phyloP scores from a whole-genome alignment of 2,329 filamentous ascomycete species.

The Monilinia vaccinii-corymbosi region DNA sequence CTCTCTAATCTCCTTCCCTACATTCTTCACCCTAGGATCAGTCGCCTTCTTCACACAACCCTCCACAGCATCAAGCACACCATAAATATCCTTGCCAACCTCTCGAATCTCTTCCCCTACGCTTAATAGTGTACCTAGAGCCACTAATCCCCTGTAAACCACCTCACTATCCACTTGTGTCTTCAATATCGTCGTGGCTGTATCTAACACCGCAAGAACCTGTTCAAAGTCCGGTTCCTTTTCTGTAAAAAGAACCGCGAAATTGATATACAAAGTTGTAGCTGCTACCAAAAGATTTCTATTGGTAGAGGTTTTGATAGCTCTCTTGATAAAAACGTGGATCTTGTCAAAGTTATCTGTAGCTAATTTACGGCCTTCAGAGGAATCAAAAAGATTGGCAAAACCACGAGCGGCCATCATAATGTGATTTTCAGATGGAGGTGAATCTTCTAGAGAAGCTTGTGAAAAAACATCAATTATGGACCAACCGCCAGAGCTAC shows the following conservation, averaged over 20 bases:
- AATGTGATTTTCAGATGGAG: conserved; percentile 65
- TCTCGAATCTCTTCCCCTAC: conserved; percentile 46
- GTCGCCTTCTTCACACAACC: conserved; percentile 43
- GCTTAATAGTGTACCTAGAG: conserved; percentile 66
- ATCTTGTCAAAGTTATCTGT: conserved; percentile 46
- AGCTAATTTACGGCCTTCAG: conserved; percentile 58
- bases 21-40: conserved; percentile 50
- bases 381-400: conserved; percentile 73
- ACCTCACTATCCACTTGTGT: conserved; percentile 71
- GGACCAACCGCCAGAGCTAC: conserved; percentile 43
- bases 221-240: conserved; percentile 32
- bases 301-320: conserved; percentile 59
- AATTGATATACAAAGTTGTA: conserved; percentile 77
- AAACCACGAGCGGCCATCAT: conserved; percentile 82
- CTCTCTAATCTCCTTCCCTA: conserved; percentile 46
- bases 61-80: conserved; percentile 38
- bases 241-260: conserved; percentile 59
- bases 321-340: conserved; percentile 41
- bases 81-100: conserved; percentile 48
- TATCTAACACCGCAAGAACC: conserved; percentile 41
- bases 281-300: conserved; percentile 76
- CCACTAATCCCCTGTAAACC: conserved; percentile 72
- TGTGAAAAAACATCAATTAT: conserved; percentile 52
- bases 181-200: conserved; percentile 53
- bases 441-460: conserved; percentile 46